Evolutionary conservation across 257 asterid species (phyloP).

Genomic region (Linderniella brevidens): DNA sequence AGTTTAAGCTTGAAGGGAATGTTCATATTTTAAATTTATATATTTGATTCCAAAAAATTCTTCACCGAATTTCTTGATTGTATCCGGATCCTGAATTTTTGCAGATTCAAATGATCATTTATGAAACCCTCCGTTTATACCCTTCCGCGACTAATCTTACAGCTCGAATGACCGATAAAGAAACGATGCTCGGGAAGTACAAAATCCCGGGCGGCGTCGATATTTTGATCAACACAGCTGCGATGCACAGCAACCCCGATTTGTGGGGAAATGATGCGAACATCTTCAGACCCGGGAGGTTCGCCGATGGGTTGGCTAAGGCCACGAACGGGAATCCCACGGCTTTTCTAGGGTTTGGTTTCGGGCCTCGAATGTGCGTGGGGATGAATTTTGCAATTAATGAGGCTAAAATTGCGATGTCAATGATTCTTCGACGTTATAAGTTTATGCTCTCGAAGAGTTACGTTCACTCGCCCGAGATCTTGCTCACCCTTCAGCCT

Average conservation of each 20-base stretch:
- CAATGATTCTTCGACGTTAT: conserved; percentile 52
- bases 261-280: conserved; percentile 61
- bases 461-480: conserved; percentile 42
- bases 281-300: conserved; percentile 41
- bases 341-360: conserved; percentile 42
- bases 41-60: too few species aligned
- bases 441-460: conserved; percentile 26
- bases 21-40: too few species aligned
- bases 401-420: conserved; percentile 40
- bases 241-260: conserved; percentile 41
- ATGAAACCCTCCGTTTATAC: conserved; percentile 48
- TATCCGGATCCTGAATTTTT: too few species aligned
- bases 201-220: conserved; percentile 26
- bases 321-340: conserved; percentile 33
- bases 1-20: too few species aligned
- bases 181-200: conserved; percentile 25
- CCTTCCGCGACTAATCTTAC: conserved; percentile 50
- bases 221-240: conserved; percentile 31
- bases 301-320: conserved; percentile 20
- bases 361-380: conserved; percentile 54
- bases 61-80: too few species aligned
- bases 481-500: conserved; percentile 38
- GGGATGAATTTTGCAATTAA: conserved; percentile 40
- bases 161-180: conserved; percentile 23
- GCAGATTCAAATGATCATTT: conserved; percentile 43